phyloP scores from a whole-genome alignment of 345 rosid species.

The Eutrema yunnanense region DNA sequence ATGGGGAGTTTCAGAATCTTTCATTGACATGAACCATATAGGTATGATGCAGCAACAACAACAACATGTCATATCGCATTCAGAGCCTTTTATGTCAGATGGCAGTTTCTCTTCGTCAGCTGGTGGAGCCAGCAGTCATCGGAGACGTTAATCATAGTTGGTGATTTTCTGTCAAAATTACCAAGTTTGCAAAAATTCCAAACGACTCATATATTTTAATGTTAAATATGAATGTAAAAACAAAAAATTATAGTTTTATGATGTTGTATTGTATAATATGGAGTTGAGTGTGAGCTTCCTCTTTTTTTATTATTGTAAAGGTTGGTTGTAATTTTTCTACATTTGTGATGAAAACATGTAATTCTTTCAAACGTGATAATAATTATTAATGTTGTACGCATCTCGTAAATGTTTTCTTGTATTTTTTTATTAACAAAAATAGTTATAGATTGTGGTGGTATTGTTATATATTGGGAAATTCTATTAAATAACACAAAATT shows the following conservation, averaged over 20 bases:
- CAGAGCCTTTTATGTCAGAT: slow-evolving; percentile 33
- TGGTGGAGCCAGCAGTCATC: slow-evolving; percentile 33
- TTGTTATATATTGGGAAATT: neutral
- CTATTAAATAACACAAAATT: too few species aligned
- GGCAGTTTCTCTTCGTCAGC: slow-evolving; percentile 32
- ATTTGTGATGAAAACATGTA: slow-evolving; percentile 10
- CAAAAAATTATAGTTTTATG: neutral
- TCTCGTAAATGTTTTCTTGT: neutral
- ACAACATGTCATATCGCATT: slow-evolving; percentile 26
- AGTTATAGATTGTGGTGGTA: neutral
- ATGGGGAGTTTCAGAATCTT: slow-evolving; percentile 75
- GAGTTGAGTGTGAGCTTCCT: slow-evolving; percentile 4
- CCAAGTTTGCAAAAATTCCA: neutral
- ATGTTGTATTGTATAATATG: slow-evolving; percentile 7
- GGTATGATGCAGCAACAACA: slow-evolving; percentile 34
- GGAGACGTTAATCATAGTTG: slow-evolving; percentile 16
- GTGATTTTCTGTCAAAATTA: neutral
- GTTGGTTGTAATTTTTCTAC: slow-evolving; percentile 4
- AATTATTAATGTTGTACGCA: neutral
- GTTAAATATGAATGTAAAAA: neutral
- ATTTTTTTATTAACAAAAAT: neutral
- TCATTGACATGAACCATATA: slow-evolving; percentile 41
- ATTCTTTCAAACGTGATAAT: slow-evolving; percentile 12
- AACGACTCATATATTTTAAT: neutral
- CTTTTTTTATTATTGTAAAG: neutral